phyloP scores from a whole-genome alignment of 257 asterid species.

The Misopates orontium region DNA sequence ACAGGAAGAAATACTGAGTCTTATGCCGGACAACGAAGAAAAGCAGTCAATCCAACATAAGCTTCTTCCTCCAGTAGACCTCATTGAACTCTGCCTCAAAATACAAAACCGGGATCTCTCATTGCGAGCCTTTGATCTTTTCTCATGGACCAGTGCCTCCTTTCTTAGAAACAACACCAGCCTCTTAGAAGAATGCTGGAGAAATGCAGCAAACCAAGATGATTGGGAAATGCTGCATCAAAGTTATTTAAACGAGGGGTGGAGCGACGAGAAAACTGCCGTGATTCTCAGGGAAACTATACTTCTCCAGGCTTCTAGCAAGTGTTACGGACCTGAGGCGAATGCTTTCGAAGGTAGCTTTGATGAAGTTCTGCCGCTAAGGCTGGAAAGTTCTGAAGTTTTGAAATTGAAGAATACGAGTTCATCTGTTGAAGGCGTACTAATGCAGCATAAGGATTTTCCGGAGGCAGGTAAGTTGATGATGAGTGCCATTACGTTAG shows the following conservation, averaged over 20 bases:
- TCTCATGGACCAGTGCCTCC: constrained; percentile 85
- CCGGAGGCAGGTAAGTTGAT: constrained; percentile 89
- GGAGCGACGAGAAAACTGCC: constrained; percentile 75
- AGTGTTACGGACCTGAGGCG: constrained; percentile 75
- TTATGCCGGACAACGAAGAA: constrained; percentile 53
- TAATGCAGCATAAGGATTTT: constrained; percentile 85
- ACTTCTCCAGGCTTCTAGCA: constrained; percentile 73
- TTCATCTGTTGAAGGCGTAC: constrained; percentile 64
- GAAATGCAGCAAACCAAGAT: constrained; percentile 84
- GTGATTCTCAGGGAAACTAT: constrained; percentile 55
- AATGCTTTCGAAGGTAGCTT: constrained; percentile 63
- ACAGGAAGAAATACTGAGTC: constrained; percentile 73
- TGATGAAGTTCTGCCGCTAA: constrained; percentile 68
- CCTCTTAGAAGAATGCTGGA: constrained; percentile 95
- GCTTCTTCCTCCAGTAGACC: constrained; percentile 81
- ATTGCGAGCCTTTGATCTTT: constrained; percentile 72
- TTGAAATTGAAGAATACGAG: constrained; percentile 33
- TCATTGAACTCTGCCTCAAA: constrained; percentile 73
- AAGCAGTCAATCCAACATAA: constrained; percentile 46
- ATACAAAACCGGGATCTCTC: constrained; percentile 54
- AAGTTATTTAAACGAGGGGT: constrained; percentile 63
- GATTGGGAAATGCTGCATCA: constrained; percentile 71
- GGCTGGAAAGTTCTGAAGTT: constrained; percentile 46
- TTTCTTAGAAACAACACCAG: constrained; percentile 61
- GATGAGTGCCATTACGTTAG: constrained; percentile 70